Conservation (phyloP, 805 yeast genomes). For the Yarrowia divulgata region DNA sequence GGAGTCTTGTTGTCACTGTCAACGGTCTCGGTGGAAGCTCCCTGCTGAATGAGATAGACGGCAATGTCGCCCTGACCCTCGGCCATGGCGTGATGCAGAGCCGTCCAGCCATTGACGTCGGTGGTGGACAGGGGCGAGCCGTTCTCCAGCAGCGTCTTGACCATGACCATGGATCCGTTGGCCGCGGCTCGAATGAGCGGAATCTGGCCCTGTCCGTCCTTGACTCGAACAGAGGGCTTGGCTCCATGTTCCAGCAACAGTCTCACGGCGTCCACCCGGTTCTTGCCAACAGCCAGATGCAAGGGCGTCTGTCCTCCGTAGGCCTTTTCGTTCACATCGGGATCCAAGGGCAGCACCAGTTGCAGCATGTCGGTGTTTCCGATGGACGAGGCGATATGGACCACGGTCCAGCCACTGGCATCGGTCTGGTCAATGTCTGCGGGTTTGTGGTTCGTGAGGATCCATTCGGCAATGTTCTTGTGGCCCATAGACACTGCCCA, state of each 20-base stretch:
- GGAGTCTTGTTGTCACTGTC: slow-evolving; percentile 65
- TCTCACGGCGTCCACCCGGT: slow-evolving; percentile 61
- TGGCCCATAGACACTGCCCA: slow-evolving; percentile 83
- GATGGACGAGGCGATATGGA: slow-evolving; percentile 81
- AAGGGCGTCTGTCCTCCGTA: slow-evolving; percentile 74
- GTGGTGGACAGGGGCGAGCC: slow-evolving; percentile 71
- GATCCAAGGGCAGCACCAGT: slow-evolving; percentile 55
- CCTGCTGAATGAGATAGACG: slow-evolving; percentile 61
- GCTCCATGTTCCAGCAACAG: slow-evolving; percentile 66
- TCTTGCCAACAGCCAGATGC: slow-evolving; percentile 78
- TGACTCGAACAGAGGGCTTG: slow-evolving; percentile 58
- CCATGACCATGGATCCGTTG: slow-evolving; percentile 67
- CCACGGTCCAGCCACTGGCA: slow-evolving; percentile 85
- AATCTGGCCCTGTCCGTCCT: slow-evolving; percentile 69
- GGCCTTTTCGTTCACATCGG: slow-evolving; percentile 69
- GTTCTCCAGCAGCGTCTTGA: slow-evolving; percentile 59
- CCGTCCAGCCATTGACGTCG: slow-evolving; percentile 81
- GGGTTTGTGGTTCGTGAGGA: slow-evolving; percentile 44
- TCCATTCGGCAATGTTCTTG: slow-evolving; percentile 56
- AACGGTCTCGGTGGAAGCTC: slow-evolving; percentile 65
- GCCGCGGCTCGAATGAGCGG: slow-evolving; percentile 87
- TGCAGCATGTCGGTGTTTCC: slow-evolving; percentile 66
- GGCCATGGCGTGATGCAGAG: slow-evolving; percentile 87
- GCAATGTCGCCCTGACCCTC: slow-evolving; percentile 89
- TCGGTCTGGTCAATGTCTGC: slow-evolving; percentile 76